Percentiles rank a stretch among this genome's conserved stretches.
phyloP scores from a whole-genome alignment of 2,329 filamentous ascomycete genomes.

The Fusarium staphyleae region DNA sequence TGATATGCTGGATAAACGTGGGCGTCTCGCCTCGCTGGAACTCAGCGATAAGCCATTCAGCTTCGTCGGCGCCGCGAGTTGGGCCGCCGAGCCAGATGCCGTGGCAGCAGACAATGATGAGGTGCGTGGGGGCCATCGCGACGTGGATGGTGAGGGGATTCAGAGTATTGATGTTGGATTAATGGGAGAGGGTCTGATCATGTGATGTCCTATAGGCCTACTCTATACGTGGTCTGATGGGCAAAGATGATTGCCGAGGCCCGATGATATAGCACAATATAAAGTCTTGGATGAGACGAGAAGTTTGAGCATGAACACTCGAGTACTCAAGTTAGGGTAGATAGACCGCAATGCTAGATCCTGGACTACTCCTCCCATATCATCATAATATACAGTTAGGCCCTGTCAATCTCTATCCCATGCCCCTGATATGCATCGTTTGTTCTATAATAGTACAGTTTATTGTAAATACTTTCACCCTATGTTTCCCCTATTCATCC shows the following conservation, averaged over 20 bases:
- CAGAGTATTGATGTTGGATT: neutral
- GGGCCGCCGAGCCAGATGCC: slow-evolving; percentile 74
- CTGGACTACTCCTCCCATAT: slow-evolving; percentile 13
- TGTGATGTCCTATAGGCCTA: slow-evolving; percentile 32
- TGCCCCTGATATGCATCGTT: slow-evolving; percentile 15
- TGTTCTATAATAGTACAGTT: slow-evolving; percentile 34
- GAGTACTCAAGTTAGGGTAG: neutral
- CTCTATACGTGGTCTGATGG: neutral
- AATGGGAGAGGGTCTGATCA: slow-evolving; percentile 37
- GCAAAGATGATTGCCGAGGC: neutral
- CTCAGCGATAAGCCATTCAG: slow-evolving; percentile 75
- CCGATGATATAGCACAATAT: neutral
- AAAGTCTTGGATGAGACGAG: neutral
- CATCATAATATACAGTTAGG: slow-evolving; percentile 24
- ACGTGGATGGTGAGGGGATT: slow-evolving; percentile 24
- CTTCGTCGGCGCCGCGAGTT: slow-evolving; percentile 58
- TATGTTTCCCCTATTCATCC: slow-evolving; percentile 7
- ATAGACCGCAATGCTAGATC: neutral
- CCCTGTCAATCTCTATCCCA: slow-evolving; percentile 8
- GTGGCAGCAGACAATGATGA: slow-evolving; percentile 86
- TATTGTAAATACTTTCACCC: slow-evolving; percentile 13
- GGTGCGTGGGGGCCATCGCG: slow-evolving; percentile 52
- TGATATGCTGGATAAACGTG: slow-evolving; percentile 80
- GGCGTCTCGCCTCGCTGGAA: slow-evolving; percentile 81
- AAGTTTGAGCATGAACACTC: too few relatives aligned